A percentile compares a stretch with the other conserved stretches of the same genome.
phyloP scores from a whole-genome alignment of 352 stramenopile genomes.

The Globisporangium nagaii region DNA sequence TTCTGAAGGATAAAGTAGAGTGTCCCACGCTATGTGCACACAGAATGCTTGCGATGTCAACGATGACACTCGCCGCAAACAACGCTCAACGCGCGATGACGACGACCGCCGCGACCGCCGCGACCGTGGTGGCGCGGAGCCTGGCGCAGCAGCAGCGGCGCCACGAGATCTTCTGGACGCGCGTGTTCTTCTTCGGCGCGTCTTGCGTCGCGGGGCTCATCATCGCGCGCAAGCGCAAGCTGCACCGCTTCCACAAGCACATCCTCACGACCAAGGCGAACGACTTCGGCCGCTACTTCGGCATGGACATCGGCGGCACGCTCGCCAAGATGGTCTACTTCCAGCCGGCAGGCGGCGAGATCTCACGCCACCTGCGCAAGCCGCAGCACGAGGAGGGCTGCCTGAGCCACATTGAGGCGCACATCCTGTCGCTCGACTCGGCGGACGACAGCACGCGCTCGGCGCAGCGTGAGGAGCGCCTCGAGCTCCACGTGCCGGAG shows the following conservation, averaged over 20 bases:
- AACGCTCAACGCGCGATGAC: too few species aligned
- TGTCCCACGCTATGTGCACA: too few species aligned
- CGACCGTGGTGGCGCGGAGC: not conserved
- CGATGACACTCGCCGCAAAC: not conserved
- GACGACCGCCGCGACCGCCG: not conserved
- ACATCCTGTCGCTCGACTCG: slow-evolving; percentile 38
- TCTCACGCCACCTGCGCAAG: slow-evolving; percentile 12
- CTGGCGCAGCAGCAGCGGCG: slow-evolving; percentile 9
- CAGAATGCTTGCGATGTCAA: too few species aligned
- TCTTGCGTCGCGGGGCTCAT: slow-evolving; percentile 65
- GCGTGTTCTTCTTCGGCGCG: slow-evolving; percentile 64
- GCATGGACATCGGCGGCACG: slow-evolving; percentile 91
- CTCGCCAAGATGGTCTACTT: slow-evolving; percentile 94
- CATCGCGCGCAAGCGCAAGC: slow-evolving; percentile 60
- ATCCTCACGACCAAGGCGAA: slow-evolving; percentile 62
- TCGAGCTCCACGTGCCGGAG: slow-evolving; percentile 67
- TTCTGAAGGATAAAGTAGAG: too few species aligned
- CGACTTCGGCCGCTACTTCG: slow-evolving; percentile 77
- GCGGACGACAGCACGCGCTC: slow-evolving; percentile 29
- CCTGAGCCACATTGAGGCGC: slow-evolving; percentile 46
- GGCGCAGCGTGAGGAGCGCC: slow-evolving; percentile 46
- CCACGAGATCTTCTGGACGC: slow-evolving; percentile 58
- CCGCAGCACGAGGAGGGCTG: slow-evolving; percentile 35
- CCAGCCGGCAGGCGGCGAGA: slow-evolving; percentile 48
- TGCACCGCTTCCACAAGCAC: slow-evolving; percentile 62